Evolutionary conservation across 768 basidiomycete genomes (phyloP), one percentile per base, ranked within the genome.

Genomic region (Leucocoprinus birnbaumii): DNA sequence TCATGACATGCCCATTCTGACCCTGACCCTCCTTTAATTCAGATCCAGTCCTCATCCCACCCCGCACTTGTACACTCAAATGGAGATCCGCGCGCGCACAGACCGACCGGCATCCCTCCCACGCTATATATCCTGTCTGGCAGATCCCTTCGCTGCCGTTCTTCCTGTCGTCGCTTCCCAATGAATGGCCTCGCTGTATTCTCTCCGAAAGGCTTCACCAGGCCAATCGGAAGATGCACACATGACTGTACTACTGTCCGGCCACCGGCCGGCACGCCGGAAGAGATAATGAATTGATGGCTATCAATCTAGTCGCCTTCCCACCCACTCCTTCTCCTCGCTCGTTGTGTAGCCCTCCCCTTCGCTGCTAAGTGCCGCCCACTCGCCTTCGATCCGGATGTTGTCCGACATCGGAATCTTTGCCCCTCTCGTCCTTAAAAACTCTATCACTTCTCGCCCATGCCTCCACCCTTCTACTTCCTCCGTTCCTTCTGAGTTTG

Each of bases 361-460:
- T 48, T 86, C 85, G 60, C 85, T 87, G 57, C 79, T 82, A 61
- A 82, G 68, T 31, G 76, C 83, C 34, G 82, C 88, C 92, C 92
- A 94, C 34, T 85, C 86, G n/a, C 76, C 85, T 55, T 73, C 72
- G 54, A 75, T 63, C 44, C 72, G 71, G 44, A 82, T 75, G 24
- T 73, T 67, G 22, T 75, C 75, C 52, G 73, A 59, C n/a, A 67
- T 69, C 27, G 79, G 78, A 62, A 94, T 80, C 68, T 81, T 86
- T 43, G 90, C 94, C 0, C 94, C 94, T 58, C 80, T 74, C 52
- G 69, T 69, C 66, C 78, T 79, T 70, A 96, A 70, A 66, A 87
- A 95, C 41, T 67, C 64, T 14, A 93, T 71, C 0, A 95, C 86
- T 70, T 96, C 94, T 38, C 71, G 71, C 38, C 84, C 87, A 63